These are phyloP conservation scores for Trichoderma hamatum DNA, from an alignment of 2,329 filamentous ascomycete species.

Conservation along the genomic window DNA sequence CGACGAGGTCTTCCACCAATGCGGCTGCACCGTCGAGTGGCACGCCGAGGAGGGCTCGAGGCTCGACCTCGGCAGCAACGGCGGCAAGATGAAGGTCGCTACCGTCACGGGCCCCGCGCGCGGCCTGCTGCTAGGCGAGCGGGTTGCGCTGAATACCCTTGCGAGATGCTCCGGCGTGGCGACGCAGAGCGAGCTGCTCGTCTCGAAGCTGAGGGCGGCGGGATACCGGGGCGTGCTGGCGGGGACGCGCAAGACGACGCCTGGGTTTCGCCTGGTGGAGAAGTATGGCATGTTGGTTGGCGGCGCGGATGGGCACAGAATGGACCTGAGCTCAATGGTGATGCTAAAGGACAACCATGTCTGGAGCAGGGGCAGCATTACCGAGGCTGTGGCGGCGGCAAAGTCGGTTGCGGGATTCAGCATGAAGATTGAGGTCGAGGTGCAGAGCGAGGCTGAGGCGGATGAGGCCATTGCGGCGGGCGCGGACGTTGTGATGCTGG, in stretches of 20 bases:
- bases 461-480: slow-evolving; percentile 89
- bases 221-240: slow-evolving; percentile 86
- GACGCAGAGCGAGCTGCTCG: slow-evolving; percentile 62
- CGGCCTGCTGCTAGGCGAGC: slow-evolving; percentile 81
- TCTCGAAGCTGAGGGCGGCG: slow-evolving; percentile 59
- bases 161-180: slow-evolving; percentile 91
- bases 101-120: slow-evolving; percentile 84
- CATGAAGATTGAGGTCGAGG: slow-evolving; percentile 95
- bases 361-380: slow-evolving; percentile 86
- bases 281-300: slow-evolving; percentile 98
- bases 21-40: slow-evolving; percentile 92
- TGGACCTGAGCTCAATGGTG: slow-evolving; percentile 91
- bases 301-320: slow-evolving; percentile 86
- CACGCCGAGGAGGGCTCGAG: slow-evolving; percentile 72
- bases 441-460: slow-evolving; percentile 83
- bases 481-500: slow-evolving; percentile 95
- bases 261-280: slow-evolving; percentile 91
- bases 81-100: slow-evolving; percentile 65
- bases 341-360: slow-evolving; percentile 99
- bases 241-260: slow-evolving; percentile 95
- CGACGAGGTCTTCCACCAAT: slow-evolving; percentile 86
- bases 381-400: slow-evolving; percentile 80
- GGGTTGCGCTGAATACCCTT: slow-evolving; percentile 88
- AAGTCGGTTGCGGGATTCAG: slow-evolving; percentile 85
- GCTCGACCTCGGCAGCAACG: slow-evolving; percentile 59